Base-by-base conservation (phyloP, 2,329 filamentous ascomycete genomes). In the Bretziella fagacearum region DNA sequence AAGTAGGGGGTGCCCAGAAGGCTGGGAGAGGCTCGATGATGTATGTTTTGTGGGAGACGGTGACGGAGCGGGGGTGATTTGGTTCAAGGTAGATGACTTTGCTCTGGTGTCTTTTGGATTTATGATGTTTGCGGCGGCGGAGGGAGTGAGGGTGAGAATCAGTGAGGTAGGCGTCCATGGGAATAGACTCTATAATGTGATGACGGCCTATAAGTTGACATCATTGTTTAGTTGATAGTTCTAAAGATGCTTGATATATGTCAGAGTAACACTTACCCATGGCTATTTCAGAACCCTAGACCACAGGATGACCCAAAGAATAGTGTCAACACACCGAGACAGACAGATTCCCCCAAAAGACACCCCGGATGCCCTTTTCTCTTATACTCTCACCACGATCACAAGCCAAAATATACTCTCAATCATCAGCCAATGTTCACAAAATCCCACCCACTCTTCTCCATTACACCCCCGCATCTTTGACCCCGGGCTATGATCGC, bases 41-140 rank as follows among this genome's bases (percentile, higher is more conserved):
- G 32, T 20, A 44, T 2, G 27, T 44, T 30, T 32, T 30, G 23
- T 27, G 26, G 17, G 41, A 44, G 10, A 32, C 23, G 4, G 41
- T 44, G 17, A 44, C n/a, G 17, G 27, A 20, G 10, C 27, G 41
- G 26, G 41, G 41, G 20, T 17, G 27, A 17, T 15, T 17, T 20
- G 41, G 41, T 13, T 33, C 41, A 10, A 44, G n/a, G 22, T 44
- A 44, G 15, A 44, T 18, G 17, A 44, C 41, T 20, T 44, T 44
- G 27, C n/a, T 30, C 17, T 39, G 20, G 8, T 10, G 20, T 25
- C 23, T 39, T 39, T 39, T 39, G 7, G 15, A 33, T 22, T 39
- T 39, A 20, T 20, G n/a, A n/a, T n/a, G 35, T 23, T 23, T 39
- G 20, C 10, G 7, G 17, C 18, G 7, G 30, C 30, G 30, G 18